Evolutionary conservation across 257 asterid genomes (phyloP).

Genomic region (Lycium barbarum): DNA sequence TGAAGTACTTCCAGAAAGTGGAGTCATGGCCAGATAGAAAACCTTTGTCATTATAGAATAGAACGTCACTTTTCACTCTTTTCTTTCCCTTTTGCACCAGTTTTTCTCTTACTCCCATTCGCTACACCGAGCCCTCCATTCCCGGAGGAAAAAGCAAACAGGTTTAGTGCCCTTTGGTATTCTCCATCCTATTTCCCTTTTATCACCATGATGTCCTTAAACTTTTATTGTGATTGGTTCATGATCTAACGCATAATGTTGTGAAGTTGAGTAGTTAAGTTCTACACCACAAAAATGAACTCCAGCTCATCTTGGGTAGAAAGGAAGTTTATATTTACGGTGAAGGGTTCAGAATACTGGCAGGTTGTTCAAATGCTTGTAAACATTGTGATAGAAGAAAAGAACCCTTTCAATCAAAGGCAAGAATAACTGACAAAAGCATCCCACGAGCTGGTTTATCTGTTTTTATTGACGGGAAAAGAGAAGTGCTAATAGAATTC

Average conservation of each 20-base stretch:
- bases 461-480: neutral
- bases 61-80: neutral
- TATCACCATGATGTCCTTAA: neutral
- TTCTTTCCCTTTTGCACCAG: no score
- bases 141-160: neutral
- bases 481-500: neutral
- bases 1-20: conserved; percentile 72
- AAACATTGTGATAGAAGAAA: neutral
- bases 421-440: conserved; percentile 15
- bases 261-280: neutral
- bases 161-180: neutral
- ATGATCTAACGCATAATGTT: neutral
- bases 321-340: neutral
- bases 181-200: no score
- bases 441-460: neutral
- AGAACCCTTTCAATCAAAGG: neutral
- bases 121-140: neutral
- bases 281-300: neutral
- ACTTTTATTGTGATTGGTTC: neutral
- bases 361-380: neutral
- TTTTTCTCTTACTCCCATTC: neutral
- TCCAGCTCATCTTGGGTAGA: neutral
- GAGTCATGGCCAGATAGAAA: conserved; percentile 89
- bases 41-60: conserved; percentile 42
- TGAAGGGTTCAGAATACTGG: neutral